Conservation (phyloP, 805 yeast genomes). For the Cyberlindnera meyerae region DNA sequence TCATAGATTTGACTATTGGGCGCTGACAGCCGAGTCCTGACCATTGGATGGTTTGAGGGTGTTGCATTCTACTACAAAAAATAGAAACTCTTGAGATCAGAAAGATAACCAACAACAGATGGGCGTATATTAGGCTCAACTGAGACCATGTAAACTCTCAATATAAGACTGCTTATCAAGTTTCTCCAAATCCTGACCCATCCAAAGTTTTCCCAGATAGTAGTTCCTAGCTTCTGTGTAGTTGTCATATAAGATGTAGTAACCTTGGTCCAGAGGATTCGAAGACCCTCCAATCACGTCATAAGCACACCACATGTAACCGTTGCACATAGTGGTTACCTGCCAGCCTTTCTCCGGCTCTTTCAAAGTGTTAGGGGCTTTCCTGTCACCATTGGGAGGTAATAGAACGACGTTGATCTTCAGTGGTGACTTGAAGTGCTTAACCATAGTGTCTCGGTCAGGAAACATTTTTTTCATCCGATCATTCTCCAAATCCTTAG, state of each 20-base stretch:
- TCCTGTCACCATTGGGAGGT: slow-evolving; percentile 40
- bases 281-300: slow-evolving; percentile 41
- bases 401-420: slow-evolving; percentile 42
- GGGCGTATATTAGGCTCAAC: no score
- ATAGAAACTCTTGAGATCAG: no score
- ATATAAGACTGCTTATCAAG: no score
- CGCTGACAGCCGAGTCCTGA: no score
- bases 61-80: no score
- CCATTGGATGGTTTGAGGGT: no score
- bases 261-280: slow-evolving; percentile 24
- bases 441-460: slow-evolving; percentile 4
- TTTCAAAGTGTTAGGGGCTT: slow-evolving; percentile 22
- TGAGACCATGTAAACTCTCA: no score
- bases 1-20: no score
- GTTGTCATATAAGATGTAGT: slow-evolving; percentile 22
- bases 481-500: slow-evolving; percentile 28
- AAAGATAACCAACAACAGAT: no score
- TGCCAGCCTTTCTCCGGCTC: slow-evolving; percentile 54
- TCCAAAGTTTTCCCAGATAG: slow-evolving; percentile 28
- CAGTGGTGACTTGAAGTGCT: slow-evolving; percentile 34
- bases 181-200: slow-evolving; percentile 21
- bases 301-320: slow-evolving; percentile 61
- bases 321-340: slow-evolving; percentile 43
- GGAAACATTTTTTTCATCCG: slow-evolving; percentile 20
- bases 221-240: slow-evolving; percentile 19